Conservation (phyloP, 75 land plant genomes). For the Cryptomeria japonica region DNA sequence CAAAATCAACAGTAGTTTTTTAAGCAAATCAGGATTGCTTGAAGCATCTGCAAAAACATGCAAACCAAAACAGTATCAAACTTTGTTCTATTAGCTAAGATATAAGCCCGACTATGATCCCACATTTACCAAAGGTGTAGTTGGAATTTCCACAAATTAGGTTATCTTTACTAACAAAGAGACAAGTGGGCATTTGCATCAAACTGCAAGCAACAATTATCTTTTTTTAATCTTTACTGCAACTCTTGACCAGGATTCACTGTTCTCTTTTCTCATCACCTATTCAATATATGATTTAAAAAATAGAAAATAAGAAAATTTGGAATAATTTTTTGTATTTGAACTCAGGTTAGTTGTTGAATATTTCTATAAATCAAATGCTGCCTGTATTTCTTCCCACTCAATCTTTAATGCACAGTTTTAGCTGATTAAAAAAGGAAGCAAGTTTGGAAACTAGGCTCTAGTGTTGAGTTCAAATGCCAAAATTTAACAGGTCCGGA, state of each 20-base stretch:
- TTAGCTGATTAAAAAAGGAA: neutral
- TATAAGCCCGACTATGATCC: neutral
- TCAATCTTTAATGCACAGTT: neutral
- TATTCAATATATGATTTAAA: neutral
- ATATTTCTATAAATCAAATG: neutral
- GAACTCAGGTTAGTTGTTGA: neutral
- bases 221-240: neutral
- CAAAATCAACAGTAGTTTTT: constrained; percentile 59
- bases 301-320: neutral
- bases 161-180: neutral
- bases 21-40: constrained; percentile 72
- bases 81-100: neutral
- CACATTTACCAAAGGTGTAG: neutral
- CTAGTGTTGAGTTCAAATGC: neutral
- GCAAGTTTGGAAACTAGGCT: neutral
- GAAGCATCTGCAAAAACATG: constrained; percentile 56
- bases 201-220: neutral
- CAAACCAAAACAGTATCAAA: neutral
- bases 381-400: neutral
- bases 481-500: neutral
- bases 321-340: neutral
- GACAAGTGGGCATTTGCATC: neutral
- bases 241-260: neutral
- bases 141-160: neutral
- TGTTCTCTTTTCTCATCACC: neutral